Evolutionary conservation across 139 green algal species (phyloP).

Genomic region (Chlorokybus atmophyticus): DNA sequence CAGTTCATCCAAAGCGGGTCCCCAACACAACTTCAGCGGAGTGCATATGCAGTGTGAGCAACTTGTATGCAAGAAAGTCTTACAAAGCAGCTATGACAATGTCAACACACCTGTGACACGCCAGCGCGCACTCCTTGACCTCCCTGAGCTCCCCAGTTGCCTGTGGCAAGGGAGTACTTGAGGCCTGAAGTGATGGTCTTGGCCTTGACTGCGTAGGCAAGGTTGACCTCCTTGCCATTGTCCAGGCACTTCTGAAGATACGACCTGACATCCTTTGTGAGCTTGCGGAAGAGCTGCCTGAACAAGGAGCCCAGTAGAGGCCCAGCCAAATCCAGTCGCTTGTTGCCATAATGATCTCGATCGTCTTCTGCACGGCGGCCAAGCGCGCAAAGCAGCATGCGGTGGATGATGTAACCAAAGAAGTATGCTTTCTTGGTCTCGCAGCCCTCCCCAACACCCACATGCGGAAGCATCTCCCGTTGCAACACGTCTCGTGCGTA

Average conservation of each 20-base stretch:
- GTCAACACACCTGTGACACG: slow-evolving; percentile 75
- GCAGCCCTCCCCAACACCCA: slow-evolving; percentile 36
- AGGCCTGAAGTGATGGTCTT: slow-evolving; percentile 83
- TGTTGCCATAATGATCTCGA: slow-evolving; percentile 96
- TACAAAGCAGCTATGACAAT: too few relatives aligned
- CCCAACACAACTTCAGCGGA: too few relatives aligned
- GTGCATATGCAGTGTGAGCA: too few relatives aligned
- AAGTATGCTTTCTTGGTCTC: slow-evolving; percentile 48
- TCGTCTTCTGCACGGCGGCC: slow-evolving; percentile 52
- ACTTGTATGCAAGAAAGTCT: too few relatives aligned
- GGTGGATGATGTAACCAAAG: slow-evolving; percentile 38
- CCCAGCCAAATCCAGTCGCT: slow-evolving; percentile 66
- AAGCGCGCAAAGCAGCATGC: slow-evolving; percentile 31
- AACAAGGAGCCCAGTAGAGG: slow-evolving; percentile 35
- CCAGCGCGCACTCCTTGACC: slow-evolving; percentile 38
- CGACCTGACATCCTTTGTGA: slow-evolving; percentile 76
- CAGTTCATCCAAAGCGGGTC: too few relatives aligned
- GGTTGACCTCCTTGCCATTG: slow-evolving; percentile 38
- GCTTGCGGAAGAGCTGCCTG: slow-evolving; percentile 76
- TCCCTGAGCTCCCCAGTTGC: slow-evolving; percentile 79
- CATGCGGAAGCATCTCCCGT: slow-evolving; percentile 44
- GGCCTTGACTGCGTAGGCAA: slow-evolving; percentile 51
- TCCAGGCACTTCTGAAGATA: slow-evolving; percentile 58
- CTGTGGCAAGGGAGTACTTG: slow-evolving; percentile 90
- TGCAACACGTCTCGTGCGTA: slow-evolving; percentile 43